A percentile compares a stretch with the other conserved stretches of the same genome.
phyloP scores from a whole-genome alignment of 345 rosid species.

The Cochlearia excelsa region DNA sequence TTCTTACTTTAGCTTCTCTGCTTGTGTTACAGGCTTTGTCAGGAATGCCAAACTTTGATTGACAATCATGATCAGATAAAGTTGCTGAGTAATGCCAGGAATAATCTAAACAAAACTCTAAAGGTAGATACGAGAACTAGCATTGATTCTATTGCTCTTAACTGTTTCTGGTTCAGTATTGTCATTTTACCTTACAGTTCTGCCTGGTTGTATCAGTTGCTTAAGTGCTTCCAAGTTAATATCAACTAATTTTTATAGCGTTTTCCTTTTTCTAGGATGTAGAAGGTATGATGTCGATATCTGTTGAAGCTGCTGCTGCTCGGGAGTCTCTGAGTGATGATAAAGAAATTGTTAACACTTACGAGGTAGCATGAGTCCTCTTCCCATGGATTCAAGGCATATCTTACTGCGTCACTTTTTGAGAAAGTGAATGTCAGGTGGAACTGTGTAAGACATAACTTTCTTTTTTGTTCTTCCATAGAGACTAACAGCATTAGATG shows the following conservation, averaged over 20 bases:
- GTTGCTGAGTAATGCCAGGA: slow-evolving; percentile 92
- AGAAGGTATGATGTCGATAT: slow-evolving; percentile 99
- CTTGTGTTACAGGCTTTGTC: slow-evolving; percentile 64
- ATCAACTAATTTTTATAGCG: slow-evolving; percentile 5
- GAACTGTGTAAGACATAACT: slow-evolving; percentile 3
- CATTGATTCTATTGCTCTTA: slow-evolving; percentile 1
- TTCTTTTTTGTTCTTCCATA: slow-evolving; percentile 29
- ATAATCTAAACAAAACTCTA: slow-evolving; percentile 81
- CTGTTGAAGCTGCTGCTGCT: slow-evolving; percentile 95
- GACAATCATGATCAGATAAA: slow-evolving; percentile 98
- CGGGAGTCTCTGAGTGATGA: slow-evolving; percentile 90
- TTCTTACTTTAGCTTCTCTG: slow-evolving; percentile 12
- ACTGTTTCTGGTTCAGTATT: slow-evolving; percentile 5
- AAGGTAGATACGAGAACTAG: slow-evolving; percentile 45
- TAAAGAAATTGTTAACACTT: slow-evolving; percentile 87
- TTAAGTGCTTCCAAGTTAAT: slow-evolving; percentile 16
- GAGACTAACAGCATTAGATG: slow-evolving; percentile 98
- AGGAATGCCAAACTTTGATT: slow-evolving; percentile 93
- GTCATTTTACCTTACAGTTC: not conserved
- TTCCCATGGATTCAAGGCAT: slow-evolving; percentile 17
- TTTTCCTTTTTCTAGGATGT: slow-evolving; percentile 60
- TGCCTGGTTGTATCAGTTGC: slow-evolving; percentile 8
- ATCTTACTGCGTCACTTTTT: slow-evolving; percentile 16
- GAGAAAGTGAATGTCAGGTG: slow-evolving; percentile 10
- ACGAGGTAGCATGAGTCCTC: slow-evolving; percentile 59